phyloP scores from a whole-genome alignment of 2,329 filamentous ascomycete species.

The Monosporascus cannonballus region DNA sequence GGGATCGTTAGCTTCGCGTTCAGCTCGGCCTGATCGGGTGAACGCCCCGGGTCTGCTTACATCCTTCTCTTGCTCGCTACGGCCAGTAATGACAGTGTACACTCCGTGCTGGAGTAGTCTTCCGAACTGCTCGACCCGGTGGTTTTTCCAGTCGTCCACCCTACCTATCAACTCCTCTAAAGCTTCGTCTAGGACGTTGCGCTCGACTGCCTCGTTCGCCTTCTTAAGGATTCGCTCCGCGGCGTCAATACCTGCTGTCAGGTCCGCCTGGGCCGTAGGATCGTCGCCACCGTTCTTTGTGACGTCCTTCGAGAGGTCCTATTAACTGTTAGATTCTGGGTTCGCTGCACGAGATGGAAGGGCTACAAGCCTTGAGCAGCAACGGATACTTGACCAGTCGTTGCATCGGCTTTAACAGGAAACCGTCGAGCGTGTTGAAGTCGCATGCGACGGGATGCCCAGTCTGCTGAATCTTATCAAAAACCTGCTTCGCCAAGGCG shows the following conservation, averaged over 20 bases:
- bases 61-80: constrained; percentile 87
- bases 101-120: constrained; percentile 82
- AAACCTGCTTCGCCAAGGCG: constrained; percentile 74
- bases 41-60: constrained; percentile 41
- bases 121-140: constrained; percentile 86
- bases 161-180: constrained; percentile 73
- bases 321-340: constrained; percentile 19
- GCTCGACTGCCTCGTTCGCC: constrained; percentile 87
- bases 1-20: constrained; percentile 13
- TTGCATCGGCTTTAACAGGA: constrained; percentile 94
- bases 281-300: constrained; percentile 62
- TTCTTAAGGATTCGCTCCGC: constrained; percentile 76
- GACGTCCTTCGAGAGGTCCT: constrained; percentile 69
- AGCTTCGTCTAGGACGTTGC: constrained; percentile 77
- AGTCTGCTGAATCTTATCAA: constrained; percentile 76
- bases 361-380: constrained; percentile 63
- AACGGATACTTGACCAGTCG: constrained; percentile 91
- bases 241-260: constrained; percentile 71
- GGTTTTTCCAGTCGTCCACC: constrained; percentile 96
- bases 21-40: constrained; percentile 1
- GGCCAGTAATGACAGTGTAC: constrained; percentile 84
- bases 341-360: not conserved
- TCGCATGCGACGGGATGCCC: constrained; percentile 77
- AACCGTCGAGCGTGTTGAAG: constrained; percentile 82
- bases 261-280: constrained; percentile 54